phyloP scores from a whole-genome alignment of 768 basidiomycete species.

The Glaciozyma antarctica region DNA sequence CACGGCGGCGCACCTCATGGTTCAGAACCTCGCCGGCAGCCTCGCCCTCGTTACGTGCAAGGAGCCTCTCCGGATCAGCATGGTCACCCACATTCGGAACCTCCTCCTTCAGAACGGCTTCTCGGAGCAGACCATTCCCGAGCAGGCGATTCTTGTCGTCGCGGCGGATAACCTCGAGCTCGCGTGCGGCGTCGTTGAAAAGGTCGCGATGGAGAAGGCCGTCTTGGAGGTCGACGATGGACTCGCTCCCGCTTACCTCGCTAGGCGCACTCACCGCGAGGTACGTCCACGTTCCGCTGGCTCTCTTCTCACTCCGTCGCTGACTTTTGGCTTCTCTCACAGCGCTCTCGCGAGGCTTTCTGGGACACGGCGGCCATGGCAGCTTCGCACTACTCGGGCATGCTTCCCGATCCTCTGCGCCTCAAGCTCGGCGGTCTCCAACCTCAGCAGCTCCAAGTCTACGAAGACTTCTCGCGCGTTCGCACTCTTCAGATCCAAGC shows the following conservation, averaged over 20 bases:
- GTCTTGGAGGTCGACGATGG: conserved; percentile 85
- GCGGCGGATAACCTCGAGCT: conserved; percentile 87
- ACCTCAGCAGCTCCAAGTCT: conserved; percentile 71
- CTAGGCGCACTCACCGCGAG: conserved; percentile 77
- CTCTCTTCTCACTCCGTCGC: not conserved
- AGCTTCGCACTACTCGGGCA: conserved; percentile 59
- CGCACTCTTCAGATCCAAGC: conserved; percentile 19
- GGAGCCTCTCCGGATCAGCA: conserved; percentile 85
- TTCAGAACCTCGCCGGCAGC: conserved; percentile 90
- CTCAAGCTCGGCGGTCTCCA: conserved; percentile 75
- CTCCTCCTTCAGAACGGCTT: conserved; percentile 79
- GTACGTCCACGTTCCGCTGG: conserved; percentile 40
- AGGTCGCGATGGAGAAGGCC: conserved; percentile 94
- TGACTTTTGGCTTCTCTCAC: conserved; percentile 3
- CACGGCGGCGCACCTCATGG: conserved; percentile 89
- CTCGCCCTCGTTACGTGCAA: conserved; percentile 96
- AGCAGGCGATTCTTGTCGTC: conserved; percentile 63
- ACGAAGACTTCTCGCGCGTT: conserved; percentile 77
- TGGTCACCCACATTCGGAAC: conserved; percentile 76
- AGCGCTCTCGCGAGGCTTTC: conserved; percentile 58
- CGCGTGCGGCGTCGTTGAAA: conserved; percentile 89
- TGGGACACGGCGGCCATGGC: conserved; percentile 69
- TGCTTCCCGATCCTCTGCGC: conserved; percentile 78
- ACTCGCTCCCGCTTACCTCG: conserved; percentile 69
- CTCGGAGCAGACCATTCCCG: conserved; percentile 74